phyloP scores from a whole-genome alignment of 1,139 yeast species.

The Yamadazyma kanchanaburiensis region DNA sequence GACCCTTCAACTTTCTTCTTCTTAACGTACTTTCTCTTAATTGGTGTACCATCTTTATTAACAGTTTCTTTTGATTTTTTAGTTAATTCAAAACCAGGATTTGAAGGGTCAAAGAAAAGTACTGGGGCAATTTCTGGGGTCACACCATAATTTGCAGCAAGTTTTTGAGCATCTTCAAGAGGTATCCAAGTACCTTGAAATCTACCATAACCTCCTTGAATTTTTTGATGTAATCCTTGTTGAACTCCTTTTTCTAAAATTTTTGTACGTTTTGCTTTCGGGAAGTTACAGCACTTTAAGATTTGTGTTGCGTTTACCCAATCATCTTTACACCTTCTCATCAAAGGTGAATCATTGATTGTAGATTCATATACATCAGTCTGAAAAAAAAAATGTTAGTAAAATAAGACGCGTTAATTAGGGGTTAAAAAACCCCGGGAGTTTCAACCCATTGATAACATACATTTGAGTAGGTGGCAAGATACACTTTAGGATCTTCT shows the following conservation, averaged over 20 bases:
- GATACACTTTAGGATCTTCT: slow-evolving; percentile 21
- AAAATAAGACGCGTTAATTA: slow-evolving; percentile 5
- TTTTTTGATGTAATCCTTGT: slow-evolving; percentile 82
- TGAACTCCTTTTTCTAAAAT: slow-evolving; percentile 91
- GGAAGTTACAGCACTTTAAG: slow-evolving; percentile 88
- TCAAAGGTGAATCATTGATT: slow-evolving; percentile 79
- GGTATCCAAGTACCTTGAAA: slow-evolving; percentile 99
- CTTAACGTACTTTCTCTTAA: slow-evolving; percentile 43
- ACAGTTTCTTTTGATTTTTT: slow-evolving; percentile 40
- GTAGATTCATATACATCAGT: slow-evolving; percentile 82
- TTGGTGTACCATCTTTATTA: slow-evolving; percentile 42
- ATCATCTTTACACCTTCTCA: slow-evolving; percentile 87
- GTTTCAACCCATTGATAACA: slow-evolving; percentile 8
- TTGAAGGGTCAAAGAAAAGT: slow-evolving; percentile 44
- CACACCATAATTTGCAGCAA: slow-evolving; percentile 53
- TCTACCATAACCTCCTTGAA: slow-evolving; percentile 96
- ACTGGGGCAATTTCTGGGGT: slow-evolving; percentile 56
- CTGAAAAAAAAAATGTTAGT: slow-evolving; percentile 21
- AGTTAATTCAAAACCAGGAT: slow-evolving; percentile 45
- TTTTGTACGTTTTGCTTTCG: slow-evolving; percentile 90
- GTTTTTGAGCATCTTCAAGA: slow-evolving; percentile 50
- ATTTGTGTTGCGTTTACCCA: slow-evolving; percentile 99
- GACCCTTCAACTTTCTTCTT: slow-evolving; percentile 36
- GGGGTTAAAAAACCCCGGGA: neutral
- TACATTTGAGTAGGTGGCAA: slow-evolving; percentile 27